Conservation (phyloP, 768 basidiomycete species). For the Suillus subluteus region DNA sequence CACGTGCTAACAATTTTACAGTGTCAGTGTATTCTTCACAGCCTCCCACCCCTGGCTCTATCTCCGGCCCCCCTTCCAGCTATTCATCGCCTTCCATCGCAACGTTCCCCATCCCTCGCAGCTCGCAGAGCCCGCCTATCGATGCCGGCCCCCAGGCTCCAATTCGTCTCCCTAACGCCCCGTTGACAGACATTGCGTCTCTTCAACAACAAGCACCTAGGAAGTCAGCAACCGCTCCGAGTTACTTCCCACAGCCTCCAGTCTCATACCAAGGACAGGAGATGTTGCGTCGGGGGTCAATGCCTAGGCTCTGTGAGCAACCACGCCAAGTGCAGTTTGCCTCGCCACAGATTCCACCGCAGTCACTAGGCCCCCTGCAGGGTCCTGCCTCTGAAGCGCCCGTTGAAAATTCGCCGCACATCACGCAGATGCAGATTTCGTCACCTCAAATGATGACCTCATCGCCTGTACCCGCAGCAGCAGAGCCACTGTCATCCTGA, state of each 20-base stretch:
- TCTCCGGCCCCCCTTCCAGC: slow-evolving; percentile 63
- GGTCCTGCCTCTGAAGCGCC: slow-evolving; percentile 29
- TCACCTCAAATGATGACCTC: slow-evolving; percentile 34
- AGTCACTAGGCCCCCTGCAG: slow-evolving; percentile 28
- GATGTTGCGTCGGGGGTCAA: slow-evolving; percentile 33
- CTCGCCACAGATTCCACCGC: slow-evolving; percentile 36
- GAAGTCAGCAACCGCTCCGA: slow-evolving; percentile 36
- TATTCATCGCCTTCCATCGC: slow-evolving; percentile 67
- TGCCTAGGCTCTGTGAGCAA: slow-evolving; percentile 22
- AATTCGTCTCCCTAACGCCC: slow-evolving; percentile 76
- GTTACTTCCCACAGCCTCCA: slow-evolving; percentile 36
- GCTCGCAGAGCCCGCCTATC: slow-evolving; percentile 49
- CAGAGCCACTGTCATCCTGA: slow-evolving; percentile 28
- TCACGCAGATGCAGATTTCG: slow-evolving; percentile 21
- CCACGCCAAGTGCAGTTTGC: slow-evolving; percentile 33
- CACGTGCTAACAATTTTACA: slow-evolving; percentile 13
- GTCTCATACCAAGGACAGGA: slow-evolving; percentile 33
- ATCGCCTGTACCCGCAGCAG: slow-evolving; percentile 17
- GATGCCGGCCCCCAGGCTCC: slow-evolving; percentile 49
- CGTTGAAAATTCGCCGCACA: slow-evolving; percentile 27
- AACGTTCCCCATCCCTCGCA: slow-evolving; percentile 64
- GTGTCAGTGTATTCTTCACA: slow-evolving; percentile 38
- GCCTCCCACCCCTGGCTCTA: slow-evolving; percentile 42
- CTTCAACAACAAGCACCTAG: slow-evolving; percentile 41
- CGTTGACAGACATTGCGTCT: slow-evolving; percentile 70